Conservation (phyloP, 176 grass and related monocot species). For the Zea mays region DNA sequence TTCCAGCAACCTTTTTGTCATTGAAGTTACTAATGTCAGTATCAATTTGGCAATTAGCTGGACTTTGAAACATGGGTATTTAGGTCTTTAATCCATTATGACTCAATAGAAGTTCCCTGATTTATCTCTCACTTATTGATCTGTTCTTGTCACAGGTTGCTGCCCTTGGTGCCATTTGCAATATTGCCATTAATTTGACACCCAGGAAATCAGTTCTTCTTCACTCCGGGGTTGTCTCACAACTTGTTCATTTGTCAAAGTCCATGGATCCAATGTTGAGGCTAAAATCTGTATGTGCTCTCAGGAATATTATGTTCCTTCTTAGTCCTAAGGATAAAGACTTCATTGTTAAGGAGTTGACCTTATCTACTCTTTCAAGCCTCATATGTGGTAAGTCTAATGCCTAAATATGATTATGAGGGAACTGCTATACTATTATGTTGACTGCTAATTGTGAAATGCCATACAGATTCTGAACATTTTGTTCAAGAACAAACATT, state of each 20-base stretch:
- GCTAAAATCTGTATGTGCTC: conserved; percentile 79
- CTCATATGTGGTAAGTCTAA: conserved; percentile 78
- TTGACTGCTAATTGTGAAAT: conserved; percentile 33
- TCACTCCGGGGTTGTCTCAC: conserved; percentile 64
- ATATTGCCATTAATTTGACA: conserved; percentile 82
- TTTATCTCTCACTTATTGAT: conserved; percentile 12
- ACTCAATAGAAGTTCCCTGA: background rate
- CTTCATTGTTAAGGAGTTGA: conserved; percentile 76
- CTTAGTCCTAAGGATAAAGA: conserved; percentile 79
- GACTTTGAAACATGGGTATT: background rate
- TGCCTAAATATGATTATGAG: conserved; percentile 22
- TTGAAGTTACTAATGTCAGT: background rate
- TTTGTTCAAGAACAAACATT: conserved; percentile 87
- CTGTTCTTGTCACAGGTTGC: conserved; percentile 58
- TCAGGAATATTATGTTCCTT: conserved; percentile 96
- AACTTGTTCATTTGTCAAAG: conserved; percentile 77
- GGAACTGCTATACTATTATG: conserved; percentile 8
- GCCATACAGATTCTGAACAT: conserved; percentile 81
- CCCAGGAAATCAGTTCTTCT: conserved; percentile 76
- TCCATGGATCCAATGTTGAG: conserved; percentile 84
- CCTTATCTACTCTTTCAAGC: conserved; percentile 62
- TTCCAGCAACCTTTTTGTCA: background rate
- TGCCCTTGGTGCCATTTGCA: conserved; percentile 88
- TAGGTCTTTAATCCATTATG: background rate
- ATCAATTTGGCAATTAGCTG: background rate